Evolutionary conservation across 768 basidiomycete genomes (phyloP), one percentile per base, ranked within the genome.

Genomic region (Mycena olivaceomarginata): DNA sequence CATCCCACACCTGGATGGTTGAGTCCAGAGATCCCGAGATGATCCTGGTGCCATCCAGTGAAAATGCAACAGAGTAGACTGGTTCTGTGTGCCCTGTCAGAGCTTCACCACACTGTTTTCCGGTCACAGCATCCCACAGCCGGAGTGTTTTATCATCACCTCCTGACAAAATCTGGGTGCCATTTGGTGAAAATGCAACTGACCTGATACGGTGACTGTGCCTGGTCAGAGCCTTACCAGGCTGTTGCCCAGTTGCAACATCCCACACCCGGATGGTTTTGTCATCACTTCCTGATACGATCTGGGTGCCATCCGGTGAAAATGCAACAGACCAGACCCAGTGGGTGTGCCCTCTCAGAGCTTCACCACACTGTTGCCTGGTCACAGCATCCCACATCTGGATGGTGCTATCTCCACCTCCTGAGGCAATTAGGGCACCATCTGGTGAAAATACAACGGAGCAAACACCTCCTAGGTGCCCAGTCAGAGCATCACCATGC

Each of bases 1-100:
- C 39, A 25, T 68, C 53, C 67, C 67, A 68, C 11, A 68, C 22
- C 22, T 57, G 57, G 43, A 70, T 40, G 7, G 66, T 67, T 16
- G 13, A 12, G 68, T 70, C 68, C 7, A n/a, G 5, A 20, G 67
- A 67, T 56, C 48, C 67, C 15, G 67, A 67, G 67, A n/a, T 48
- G 16, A 67, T 51, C 48, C 20, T 48, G 5, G n/a, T 39, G 37
- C 67, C 67, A 25, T 67, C 67, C 4, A 43, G 64, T 12, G 64
- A 65, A 56, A 69, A 68, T 11, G 48, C 48, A 41, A 68, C 48
- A 41, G 67, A 53, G 12, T 10, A 5, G 4, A 68, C 57, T 10
- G 16, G 59, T 15, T 43, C 25, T 13, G 39, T 59, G 41, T 69
- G 68, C 18, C 68, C 68, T 15, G 16, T 37, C 37, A 68, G 53